These are phyloP conservation scores for Acmispon strigosus DNA, from an alignment of 306 rosid species.

Conservation along the genomic window DNA sequence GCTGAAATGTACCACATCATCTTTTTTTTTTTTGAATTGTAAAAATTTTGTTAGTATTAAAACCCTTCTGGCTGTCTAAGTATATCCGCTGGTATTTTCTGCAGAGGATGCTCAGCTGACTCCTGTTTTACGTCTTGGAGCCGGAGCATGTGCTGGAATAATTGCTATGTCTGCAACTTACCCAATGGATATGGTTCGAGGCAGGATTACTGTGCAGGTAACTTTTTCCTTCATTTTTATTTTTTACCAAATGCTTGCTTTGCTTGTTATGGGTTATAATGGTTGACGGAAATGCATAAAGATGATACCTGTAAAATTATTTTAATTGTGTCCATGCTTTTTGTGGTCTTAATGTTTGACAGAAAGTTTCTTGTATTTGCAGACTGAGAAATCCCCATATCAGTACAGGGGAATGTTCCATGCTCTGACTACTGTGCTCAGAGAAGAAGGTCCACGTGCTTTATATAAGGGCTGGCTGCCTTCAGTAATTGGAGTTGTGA, in stretches of 20 bases:
- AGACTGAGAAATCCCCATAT: constrained; percentile 91
- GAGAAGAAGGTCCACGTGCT: constrained; percentile 97
- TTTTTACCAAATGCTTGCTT: constrained; percentile 8
- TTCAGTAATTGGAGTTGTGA: constrained; percentile 98
- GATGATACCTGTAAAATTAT: neutral
- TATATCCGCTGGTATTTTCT: constrained; percentile 18
- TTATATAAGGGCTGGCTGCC: constrained; percentile 99
- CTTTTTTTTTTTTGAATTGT: neutral
- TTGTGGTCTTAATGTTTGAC: neutral
- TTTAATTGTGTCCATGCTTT: neutral
- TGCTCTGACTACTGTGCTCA: constrained; percentile 83
- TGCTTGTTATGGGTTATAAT: neutral
- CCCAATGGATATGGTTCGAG: constrained; percentile 99
- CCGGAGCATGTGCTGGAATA: constrained; percentile 99
- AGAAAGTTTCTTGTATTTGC: constrained; percentile 19
- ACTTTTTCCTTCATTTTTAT: neutral
- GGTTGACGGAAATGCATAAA: neutral
- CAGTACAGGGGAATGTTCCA: constrained; percentile 98
- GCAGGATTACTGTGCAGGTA: constrained; percentile 98
- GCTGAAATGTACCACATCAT: neutral
- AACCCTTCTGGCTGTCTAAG: neutral
- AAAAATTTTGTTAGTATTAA: neutral
- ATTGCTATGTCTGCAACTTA: constrained; percentile 99
- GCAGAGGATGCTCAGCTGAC: constrained; percentile 94
- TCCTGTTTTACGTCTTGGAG: constrained; percentile 94